phyloP scores from a whole-genome alignment of 805 yeast genomes.

The Candida broadrunensis region DNA sequence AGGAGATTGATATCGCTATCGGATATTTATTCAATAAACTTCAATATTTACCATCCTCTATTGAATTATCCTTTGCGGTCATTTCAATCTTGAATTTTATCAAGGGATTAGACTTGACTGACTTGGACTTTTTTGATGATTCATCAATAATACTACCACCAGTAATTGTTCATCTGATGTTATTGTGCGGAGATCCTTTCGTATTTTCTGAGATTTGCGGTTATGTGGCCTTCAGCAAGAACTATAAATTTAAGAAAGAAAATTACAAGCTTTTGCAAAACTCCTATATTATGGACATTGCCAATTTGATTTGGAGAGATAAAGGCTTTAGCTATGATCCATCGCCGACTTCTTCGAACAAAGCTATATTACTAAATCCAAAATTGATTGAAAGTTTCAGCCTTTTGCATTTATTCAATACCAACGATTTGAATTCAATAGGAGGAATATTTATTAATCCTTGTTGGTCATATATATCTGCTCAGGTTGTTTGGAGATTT shows the following conservation, averaged over 20 bases:
- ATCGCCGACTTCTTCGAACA: slow-evolving; percentile 24
- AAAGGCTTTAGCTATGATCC: slow-evolving; percentile 41
- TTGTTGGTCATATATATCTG: slow-evolving; percentile 43
- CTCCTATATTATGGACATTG: slow-evolving; percentile 51
- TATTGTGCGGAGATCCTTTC: slow-evolving; percentile 43
- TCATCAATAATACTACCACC: slow-evolving; percentile 36
- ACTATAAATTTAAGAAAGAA: slow-evolving; percentile 21
- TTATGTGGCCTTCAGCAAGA: slow-evolving; percentile 43
- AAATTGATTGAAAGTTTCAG: slow-evolving; percentile 27
- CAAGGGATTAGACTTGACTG: slow-evolving; percentile 6
- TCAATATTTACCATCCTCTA: not conserved
- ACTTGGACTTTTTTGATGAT: slow-evolving; percentile 9
- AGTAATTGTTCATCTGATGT: slow-evolving; percentile 30
- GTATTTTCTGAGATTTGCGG: slow-evolving; percentile 45
- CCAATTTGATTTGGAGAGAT: slow-evolving; percentile 58
- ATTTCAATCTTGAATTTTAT: slow-evolving; percentile 4
- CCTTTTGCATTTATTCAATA: slow-evolving; percentile 27
- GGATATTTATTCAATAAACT: too few relatives aligned
- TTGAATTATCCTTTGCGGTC: not conserved
- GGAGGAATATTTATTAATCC: slow-evolving; percentile 52
- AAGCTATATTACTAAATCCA: slow-evolving; percentile 36
- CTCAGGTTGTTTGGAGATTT: slow-evolving; percentile 41
- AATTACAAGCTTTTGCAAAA: slow-evolving; percentile 38
- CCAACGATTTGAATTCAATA: slow-evolving; percentile 12
- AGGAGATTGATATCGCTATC: too few relatives aligned